Evolutionary conservation across 345 rosid species (phyloP).

Genomic region (Theobroma cacao): DNA sequence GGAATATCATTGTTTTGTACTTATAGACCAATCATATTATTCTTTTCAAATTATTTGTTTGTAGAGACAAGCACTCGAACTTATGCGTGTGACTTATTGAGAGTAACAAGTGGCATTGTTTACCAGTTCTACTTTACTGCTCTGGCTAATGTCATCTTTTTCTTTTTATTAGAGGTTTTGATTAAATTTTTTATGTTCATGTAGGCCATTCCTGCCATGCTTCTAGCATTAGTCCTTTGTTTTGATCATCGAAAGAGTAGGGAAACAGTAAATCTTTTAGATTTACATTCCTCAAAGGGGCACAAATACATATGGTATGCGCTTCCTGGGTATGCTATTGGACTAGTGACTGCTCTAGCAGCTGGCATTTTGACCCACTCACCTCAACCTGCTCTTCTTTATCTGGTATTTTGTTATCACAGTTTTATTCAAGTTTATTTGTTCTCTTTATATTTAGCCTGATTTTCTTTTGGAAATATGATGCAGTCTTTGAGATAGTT

Average conservation of each 20-base stretch:
- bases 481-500: neutral
- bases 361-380: constrained; percentile 81
- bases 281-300: constrained; percentile 68
- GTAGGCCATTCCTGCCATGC: constrained; percentile 98
- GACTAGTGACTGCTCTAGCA: constrained; percentile 73
- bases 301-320: constrained; percentile 90
- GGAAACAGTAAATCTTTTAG: constrained; percentile 65
- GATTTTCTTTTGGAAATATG: constrained; percentile 12
- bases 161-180: neutral
- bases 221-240: constrained; percentile 79
- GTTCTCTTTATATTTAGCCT: neutral
- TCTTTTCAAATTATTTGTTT: neutral
- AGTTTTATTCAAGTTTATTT: neutral
- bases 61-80: neutral
- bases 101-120: neutral
- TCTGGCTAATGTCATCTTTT: neutral
- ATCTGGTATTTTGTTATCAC: constrained; percentile 55
- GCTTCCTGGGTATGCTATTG: constrained; percentile 84
- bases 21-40: neutral
- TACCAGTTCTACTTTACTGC: neutral
- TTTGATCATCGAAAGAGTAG: constrained; percentile 84
- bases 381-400: constrained; percentile 94
- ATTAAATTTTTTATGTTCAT: constrained; percentile 4
- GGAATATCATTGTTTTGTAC: neutral
- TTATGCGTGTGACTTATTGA: neutral